Evolutionary conservation across 768 basidiomycete genomes (phyloP).

Genomic region (Kwoniella pini): DNA sequence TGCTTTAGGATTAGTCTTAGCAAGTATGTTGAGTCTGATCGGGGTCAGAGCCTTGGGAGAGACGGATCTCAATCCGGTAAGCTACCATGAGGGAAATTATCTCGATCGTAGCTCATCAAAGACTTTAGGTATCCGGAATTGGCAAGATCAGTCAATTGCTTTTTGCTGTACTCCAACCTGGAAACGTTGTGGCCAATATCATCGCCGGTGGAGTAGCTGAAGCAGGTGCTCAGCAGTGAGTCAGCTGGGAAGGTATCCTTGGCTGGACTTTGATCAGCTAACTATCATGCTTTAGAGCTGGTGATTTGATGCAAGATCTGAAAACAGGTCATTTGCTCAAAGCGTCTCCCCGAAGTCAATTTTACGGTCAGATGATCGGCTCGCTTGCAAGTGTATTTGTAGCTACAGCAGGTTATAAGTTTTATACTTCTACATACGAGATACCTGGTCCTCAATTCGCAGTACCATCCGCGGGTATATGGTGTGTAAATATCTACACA

Average conservation of each 20-base stretch:
- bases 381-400: constrained; percentile 84
- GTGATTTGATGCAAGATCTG: constrained; percentile 97
- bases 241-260: no score
- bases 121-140: constrained; percentile 67
- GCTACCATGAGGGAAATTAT: no score
- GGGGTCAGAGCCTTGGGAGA: constrained; percentile 94
- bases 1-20: constrained; percentile 75
- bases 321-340: constrained; percentile 93
- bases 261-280: no score
- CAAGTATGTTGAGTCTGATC: constrained; percentile 79
- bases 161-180: constrained; percentile 91
- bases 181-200: constrained; percentile 95
- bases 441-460: constrained; percentile 95
- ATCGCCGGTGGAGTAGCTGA: constrained; percentile 94
- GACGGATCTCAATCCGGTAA: constrained; percentile 70
- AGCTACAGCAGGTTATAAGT: constrained; percentile 78
- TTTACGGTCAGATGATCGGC: constrained; percentile 87
- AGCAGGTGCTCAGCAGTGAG: constrained; percentile 43
- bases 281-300: constrained; percentile 80
- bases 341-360: constrained; percentile 90
- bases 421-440: constrained; percentile 82
- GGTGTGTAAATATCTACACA: no score
- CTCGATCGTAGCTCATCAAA: no score
- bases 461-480: constrained; percentile 92
- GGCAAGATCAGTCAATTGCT: constrained; percentile 93